Evolutionary conservation across 352 stramenopile species (phyloP), one percentile per base, ranked within the genome.

Genomic region (Detonula confervacea): DNA sequence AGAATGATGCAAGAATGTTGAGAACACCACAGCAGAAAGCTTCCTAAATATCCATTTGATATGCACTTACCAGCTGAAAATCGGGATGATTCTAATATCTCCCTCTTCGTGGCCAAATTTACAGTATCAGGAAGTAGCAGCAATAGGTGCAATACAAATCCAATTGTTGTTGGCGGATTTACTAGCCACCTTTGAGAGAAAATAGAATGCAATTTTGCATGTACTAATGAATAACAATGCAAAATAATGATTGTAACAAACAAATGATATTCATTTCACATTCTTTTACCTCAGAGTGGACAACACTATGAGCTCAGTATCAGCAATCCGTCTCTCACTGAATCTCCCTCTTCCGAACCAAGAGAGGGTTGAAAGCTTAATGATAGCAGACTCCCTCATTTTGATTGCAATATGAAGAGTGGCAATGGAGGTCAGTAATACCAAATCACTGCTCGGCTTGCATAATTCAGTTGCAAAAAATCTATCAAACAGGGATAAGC

Each of bases 401-500:
- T 68, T 68, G 59, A 68, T 56, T 18, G 39, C 59, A 68, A 68
- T 68, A 30, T 33, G 25, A 11, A 68, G 39, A 42, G 59, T 56
- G 11, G 59, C 59, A 44, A 29, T 55, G 22, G 37, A 56, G 7
- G 39, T 39, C 18, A 68, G 35, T 7, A 68, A 39, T 1, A 68
- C 24, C 42, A 49, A 33, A 37, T 47, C 18, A 22, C 22, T 54
- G 22, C 49, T 54, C 8, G 14, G 33, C 2, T 14, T 55, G 12
- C 1, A 24, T 9, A 20, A 14, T 20, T 33, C 14, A 35, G 39
- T 37, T 22, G 30, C 64, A 76, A 37, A 91, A 62, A 84, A 91
- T 8, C 81, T 66, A 78, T 91, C 85, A 30, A 91, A 74, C 47
- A 87, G 64, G 7, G 59, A 83, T 20, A 91, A 47, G 16, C 81